Evolutionary conservation across 805 yeast species (phyloP).

Genomic region (Phaffomyces antillensis): DNA sequence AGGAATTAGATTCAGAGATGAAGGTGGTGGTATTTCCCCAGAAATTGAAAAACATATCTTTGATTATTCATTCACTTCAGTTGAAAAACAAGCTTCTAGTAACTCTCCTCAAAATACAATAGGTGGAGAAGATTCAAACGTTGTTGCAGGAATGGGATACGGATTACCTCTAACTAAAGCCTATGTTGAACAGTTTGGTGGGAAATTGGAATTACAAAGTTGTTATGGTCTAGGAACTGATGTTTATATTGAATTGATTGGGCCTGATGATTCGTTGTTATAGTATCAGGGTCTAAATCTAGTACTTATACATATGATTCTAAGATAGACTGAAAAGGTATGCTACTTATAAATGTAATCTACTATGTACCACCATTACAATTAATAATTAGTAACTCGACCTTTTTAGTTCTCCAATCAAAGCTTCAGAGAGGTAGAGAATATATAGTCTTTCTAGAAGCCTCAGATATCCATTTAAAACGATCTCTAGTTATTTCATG

Average conservation of each 20-base stretch:
- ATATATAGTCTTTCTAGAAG: too few species aligned
- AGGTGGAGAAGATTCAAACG: constrained; percentile 62
- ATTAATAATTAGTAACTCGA: too few species aligned
- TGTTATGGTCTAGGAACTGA: constrained; percentile 77
- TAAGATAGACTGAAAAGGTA: too few species aligned
- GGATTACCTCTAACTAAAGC: constrained; percentile 83
- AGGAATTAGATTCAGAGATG: constrained; percentile 74
- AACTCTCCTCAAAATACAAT: constrained; percentile 47
- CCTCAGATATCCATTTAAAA: too few species aligned
- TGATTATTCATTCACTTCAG: constrained; percentile 83
- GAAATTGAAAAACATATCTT: constrained; percentile 60
- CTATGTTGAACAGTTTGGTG: constrained; percentile 68
- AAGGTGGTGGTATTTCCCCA: constrained; percentile 83
- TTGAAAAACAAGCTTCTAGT: constrained; percentile 48
- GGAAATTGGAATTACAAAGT: constrained; percentile 60
- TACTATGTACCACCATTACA: too few species aligned
- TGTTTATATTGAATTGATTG: constrained; percentile 48
- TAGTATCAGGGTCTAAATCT: neutral
- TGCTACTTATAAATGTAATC: too few species aligned
- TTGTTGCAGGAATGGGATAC: constrained; percentile 92
- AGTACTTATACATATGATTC: too few species aligned
- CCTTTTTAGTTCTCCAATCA: too few species aligned
- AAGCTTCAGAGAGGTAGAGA: too few species aligned
- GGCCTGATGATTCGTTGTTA: constrained; percentile 19
- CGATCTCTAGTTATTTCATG: too few species aligned